phyloP scores from a whole-genome alignment of 2,329 filamentous ascomycete species.

The Amesomyces nigricolor region DNA sequence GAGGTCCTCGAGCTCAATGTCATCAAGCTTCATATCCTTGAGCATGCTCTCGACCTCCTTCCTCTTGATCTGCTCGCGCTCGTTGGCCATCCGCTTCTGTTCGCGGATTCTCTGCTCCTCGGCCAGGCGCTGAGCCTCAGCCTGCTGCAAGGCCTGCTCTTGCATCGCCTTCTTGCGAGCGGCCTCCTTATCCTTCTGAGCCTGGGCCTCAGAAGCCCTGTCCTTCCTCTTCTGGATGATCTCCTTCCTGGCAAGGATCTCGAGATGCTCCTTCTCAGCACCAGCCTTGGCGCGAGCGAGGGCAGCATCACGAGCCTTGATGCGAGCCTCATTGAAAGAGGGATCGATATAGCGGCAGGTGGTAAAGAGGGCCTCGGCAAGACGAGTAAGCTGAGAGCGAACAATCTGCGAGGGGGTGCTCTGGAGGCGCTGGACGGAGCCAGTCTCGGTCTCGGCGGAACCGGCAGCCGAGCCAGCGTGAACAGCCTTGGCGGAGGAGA shows the following conservation, averaged over 20 bases:
- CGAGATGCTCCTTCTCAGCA: conserved; percentile 84
- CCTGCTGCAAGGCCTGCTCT: conserved; percentile 82
- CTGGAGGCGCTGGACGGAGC: conserved; percentile 88
- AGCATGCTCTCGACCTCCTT: conserved; percentile 92
- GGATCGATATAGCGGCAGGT: conserved; percentile 96
- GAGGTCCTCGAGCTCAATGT: conserved; percentile 74
- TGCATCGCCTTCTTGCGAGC: conserved; percentile 80
- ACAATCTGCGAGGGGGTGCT: conserved; percentile 98
- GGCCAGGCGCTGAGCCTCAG: conserved; percentile 81
- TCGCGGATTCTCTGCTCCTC: conserved; percentile 91
- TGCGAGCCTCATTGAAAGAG: conserved; percentile 73
- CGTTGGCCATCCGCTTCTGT: conserved; percentile 75
- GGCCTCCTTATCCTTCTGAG: conserved; percentile 87
- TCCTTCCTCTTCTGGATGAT: conserved; percentile 97
- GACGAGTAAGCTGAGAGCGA: conserved; percentile 83
- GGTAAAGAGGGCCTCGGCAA: conserved; percentile 85
- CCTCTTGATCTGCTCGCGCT: conserved; percentile 83
- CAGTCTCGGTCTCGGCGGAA: conserved; percentile 78
- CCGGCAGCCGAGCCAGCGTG: conserved; percentile 78
- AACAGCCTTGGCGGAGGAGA: conserved; percentile 90
- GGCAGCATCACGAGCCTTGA: conserved; percentile 72
- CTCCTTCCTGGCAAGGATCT: conserved; percentile 78
- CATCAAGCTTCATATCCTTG: conserved; percentile 81
- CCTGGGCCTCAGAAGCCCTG: conserved; percentile 80
- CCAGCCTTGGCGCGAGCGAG: conserved; percentile 78